Conservation (phyloP, 495 filamentous ascomycete genomes). For the Xeromyces bisporus region DNA sequence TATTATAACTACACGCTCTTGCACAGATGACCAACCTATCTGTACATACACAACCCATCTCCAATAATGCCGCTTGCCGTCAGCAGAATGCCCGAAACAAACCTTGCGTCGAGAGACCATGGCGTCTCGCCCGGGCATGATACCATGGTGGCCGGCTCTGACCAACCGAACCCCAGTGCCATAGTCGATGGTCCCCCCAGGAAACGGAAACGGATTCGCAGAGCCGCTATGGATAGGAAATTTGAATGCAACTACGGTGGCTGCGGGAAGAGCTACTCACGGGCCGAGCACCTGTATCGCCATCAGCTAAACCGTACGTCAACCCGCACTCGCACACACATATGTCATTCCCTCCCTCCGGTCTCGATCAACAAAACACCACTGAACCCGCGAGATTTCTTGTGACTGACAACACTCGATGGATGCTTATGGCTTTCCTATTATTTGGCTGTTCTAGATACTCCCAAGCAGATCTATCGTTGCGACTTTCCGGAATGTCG, state of each 20-base stretch:
- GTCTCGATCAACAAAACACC: no score
- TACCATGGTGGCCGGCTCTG: slow-evolving; percentile 14
- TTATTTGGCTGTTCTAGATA: slow-evolving; percentile 29
- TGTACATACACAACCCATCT: no score
- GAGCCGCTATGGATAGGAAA: slow-evolving; percentile 73
- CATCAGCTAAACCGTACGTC: slow-evolving; percentile 85
- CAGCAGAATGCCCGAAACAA: slow-evolving; percentile 13
- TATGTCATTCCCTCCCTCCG: slow-evolving; percentile 1
- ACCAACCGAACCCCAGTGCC: slow-evolving; percentile 3
- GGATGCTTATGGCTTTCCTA: not conserved
- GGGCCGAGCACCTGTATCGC: slow-evolving; percentile 90
- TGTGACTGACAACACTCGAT: slow-evolving; percentile 1
- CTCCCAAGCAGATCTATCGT: slow-evolving; percentile 85
- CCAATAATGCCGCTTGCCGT: slow-evolving; percentile 13
- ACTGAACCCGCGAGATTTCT: not conserved
- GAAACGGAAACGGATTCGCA: slow-evolving; percentile 55
- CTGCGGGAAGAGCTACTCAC: slow-evolving; percentile 90
- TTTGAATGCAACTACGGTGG: slow-evolving; percentile 81
- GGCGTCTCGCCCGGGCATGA: slow-evolving; percentile 14
- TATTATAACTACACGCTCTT: no score
- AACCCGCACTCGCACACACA: no score
- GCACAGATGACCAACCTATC: no score
- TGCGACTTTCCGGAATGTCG: slow-evolving; percentile 89
- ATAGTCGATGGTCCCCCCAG: slow-evolving; percentile 26
- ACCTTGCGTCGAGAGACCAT: slow-evolving; percentile 4